Evolutionary conservation across 2,329 filamentous ascomycete species (phyloP).

Genomic region (Rhinocladiella mackenziei): DNA sequence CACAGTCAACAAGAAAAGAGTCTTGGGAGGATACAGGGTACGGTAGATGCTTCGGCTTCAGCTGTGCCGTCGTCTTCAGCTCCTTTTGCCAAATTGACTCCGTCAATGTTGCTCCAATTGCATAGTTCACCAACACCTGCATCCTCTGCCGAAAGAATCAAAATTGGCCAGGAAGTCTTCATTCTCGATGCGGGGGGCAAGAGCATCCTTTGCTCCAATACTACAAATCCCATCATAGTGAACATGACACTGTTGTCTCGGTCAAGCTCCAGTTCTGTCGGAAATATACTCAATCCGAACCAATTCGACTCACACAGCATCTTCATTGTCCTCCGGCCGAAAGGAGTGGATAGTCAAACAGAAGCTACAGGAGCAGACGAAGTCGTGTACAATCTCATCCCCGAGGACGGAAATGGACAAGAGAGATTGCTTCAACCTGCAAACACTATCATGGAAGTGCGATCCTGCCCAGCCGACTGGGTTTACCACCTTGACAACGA

Average conservation of each 20-base stretch:
- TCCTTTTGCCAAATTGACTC: not conserved
- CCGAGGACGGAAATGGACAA: not conserved
- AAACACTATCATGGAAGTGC: not conserved
- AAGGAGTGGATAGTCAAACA: not conserved
- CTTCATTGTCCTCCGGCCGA: not conserved
- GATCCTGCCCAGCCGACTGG: slow-evolving; percentile 1
- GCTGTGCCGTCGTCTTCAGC: no score
- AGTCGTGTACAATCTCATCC: slow-evolving; percentile 2
- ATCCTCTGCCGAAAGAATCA: slow-evolving; percentile 1
- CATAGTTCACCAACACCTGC: not conserved
- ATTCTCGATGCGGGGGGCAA: slow-evolving; percentile 5
- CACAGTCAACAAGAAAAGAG: no score
- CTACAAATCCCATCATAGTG: not conserved
- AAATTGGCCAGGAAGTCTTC: slow-evolving; percentile 5
- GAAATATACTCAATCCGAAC: not conserved
- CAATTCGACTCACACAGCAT: slow-evolving; percentile 1
- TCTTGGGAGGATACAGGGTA: no score
- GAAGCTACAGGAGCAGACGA: not conserved
- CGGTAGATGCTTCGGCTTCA: no score
- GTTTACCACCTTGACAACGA: slow-evolving; percentile 1
- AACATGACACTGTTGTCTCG: not conserved
- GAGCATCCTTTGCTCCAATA: slow-evolving; percentile 1
- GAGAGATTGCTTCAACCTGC: not conserved
- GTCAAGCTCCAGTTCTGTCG: not conserved
- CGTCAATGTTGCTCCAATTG: not conserved